Evolutionary conservation across 768 basidiomycete genomes (phyloP).

Genomic region (Tremella mesenterica): DNA sequence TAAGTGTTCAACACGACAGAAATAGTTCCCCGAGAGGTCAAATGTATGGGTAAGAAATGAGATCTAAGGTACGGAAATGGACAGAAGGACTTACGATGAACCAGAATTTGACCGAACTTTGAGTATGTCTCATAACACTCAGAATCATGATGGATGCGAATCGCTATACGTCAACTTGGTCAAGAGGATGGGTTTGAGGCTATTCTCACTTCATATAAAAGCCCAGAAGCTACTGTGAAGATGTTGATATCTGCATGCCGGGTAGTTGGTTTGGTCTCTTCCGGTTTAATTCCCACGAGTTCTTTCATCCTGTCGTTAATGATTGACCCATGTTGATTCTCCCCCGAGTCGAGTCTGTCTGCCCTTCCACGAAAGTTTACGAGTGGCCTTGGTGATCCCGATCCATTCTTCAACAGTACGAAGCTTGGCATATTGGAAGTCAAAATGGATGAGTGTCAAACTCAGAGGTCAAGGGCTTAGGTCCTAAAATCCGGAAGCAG

Average conservation of each 20-base stretch:
- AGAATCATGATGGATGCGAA: slow-evolving; percentile 98
- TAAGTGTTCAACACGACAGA: slow-evolving; percentile 1
- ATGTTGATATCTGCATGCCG: slow-evolving; percentile 90
- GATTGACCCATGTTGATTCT: too few relatives aligned
- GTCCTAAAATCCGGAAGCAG: too few relatives aligned
- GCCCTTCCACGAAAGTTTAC: too few relatives aligned
- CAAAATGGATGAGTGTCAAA: too few relatives aligned
- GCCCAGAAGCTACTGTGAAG: slow-evolving; percentile 94
- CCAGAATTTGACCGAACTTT: slow-evolving; percentile 96
- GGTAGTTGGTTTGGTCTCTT: slow-evolving; percentile 13
- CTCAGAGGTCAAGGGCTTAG: too few relatives aligned
- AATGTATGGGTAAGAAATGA: too few relatives aligned
- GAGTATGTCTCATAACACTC: slow-evolving; percentile 87
- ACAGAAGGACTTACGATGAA: slow-evolving; percentile 66
- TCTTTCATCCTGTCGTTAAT: slow-evolving; percentile 25
- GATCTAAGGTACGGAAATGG: too few relatives aligned
- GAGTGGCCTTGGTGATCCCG: too few relatives aligned
- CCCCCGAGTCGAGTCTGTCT: too few relatives aligned
- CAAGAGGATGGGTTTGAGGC: neutral
- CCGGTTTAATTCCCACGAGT: slow-evolving; percentile 22
- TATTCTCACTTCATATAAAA: slow-evolving; percentile 76
- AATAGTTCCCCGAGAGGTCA: too few relatives aligned
- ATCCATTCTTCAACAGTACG: too few relatives aligned
- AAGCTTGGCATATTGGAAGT: too few relatives aligned
- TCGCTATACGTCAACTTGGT: slow-evolving; percentile 51